phyloP scores from a whole-genome alignment of 2,329 filamentous ascomycete species.

The Amphichorda felina region DNA sequence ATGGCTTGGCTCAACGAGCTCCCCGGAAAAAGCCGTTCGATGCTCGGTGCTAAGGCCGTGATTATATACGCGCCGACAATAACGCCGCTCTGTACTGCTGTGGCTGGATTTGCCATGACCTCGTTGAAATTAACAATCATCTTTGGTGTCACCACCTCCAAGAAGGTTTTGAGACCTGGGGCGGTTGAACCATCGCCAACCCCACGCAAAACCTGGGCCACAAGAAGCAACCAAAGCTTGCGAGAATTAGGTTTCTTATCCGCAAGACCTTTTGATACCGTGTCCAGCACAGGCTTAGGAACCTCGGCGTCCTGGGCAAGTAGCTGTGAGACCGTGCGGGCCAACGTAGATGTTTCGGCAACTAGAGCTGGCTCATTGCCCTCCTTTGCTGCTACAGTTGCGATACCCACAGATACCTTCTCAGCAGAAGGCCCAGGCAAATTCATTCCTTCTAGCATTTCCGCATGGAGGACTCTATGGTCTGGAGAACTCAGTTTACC shows the following conservation, averaged over 20 bases:
- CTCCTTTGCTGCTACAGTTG: slow-evolving; percentile 65
- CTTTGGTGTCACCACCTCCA: slow-evolving; percentile 38
- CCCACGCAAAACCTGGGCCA: slow-evolving; percentile 58
- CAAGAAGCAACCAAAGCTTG: slow-evolving; percentile 67
- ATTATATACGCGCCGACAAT: slow-evolving; percentile 69
- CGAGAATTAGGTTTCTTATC: slow-evolving; percentile 76
- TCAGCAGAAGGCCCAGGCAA: slow-evolving; percentile 49
- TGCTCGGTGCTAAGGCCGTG: slow-evolving; percentile 47
- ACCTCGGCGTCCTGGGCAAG: slow-evolving; percentile 49
- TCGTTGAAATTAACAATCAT: slow-evolving; percentile 67
- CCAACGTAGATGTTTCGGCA: slow-evolving; percentile 62
- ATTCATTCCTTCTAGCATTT: slow-evolving; percentile 60
- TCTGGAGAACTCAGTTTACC: slow-evolving; percentile 79
- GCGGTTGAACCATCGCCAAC: slow-evolving; percentile 31
- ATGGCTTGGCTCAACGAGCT: slow-evolving; percentile 30
- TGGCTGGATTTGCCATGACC: slow-evolving; percentile 62
- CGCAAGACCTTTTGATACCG: slow-evolving; percentile 66
- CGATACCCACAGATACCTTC: slow-evolving; percentile 55
- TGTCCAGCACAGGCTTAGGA: slow-evolving; percentile 55
- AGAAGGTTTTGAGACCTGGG: slow-evolving; percentile 35
- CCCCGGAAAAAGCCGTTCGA: slow-evolving; percentile 43
- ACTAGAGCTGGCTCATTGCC: slow-evolving; percentile 74
- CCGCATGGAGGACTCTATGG: slow-evolving; percentile 70
- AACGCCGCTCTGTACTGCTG: slow-evolving; percentile 72
- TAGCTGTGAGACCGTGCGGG: slow-evolving; percentile 50